Conservation (phyloP, 805 yeast species). For the Starmerella khaoyaiensis region DNA sequence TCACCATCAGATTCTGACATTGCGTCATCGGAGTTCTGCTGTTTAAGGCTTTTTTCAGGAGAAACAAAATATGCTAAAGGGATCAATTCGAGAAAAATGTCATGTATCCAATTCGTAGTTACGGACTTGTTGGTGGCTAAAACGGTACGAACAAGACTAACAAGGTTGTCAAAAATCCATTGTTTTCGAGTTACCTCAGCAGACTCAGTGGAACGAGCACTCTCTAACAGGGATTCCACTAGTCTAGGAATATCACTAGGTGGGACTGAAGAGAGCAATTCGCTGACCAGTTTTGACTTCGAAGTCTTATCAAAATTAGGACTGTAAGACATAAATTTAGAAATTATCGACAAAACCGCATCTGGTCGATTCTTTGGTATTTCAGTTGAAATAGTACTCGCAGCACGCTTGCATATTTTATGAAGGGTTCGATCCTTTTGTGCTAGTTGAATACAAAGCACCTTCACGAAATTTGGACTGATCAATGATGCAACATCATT, state of each 20-base stretch:
- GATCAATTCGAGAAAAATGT: slow-evolving; percentile 32
- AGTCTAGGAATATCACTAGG: slow-evolving; percentile 18
- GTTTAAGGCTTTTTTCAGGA: not conserved
- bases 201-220: slow-evolving; percentile 16
- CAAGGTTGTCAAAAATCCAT: slow-evolving; percentile 50
- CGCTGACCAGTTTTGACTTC: slow-evolving; percentile 52
- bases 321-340: slow-evolving; percentile 13
- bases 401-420: slow-evolving; percentile 46
- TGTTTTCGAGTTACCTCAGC: slow-evolving; percentile 21
- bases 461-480: slow-evolving; percentile 26
- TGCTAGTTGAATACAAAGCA: slow-evolving; percentile 64
- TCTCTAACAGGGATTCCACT: slow-evolving; percentile 18
- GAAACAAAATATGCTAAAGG: slow-evolving; percentile 32
- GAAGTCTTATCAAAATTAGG: slow-evolving; percentile 66
- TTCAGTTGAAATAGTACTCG: slow-evolving; percentile 25
- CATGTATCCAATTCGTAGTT: slow-evolving; percentile 26
- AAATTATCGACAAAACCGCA: slow-evolving; percentile 8
- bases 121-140: not conserved
- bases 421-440: slow-evolving; percentile 52
- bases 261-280: slow-evolving; percentile 26
- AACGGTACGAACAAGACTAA: slow-evolving; percentile 32
- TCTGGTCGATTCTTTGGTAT: slow-evolving; percentile 2
- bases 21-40: not conserved
- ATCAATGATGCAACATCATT: slow-evolving; percentile 20
- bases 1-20: not conserved